Percentiles rank a stretch among this genome's conserved stretches.
Conservation (phyloP, 2,329 filamentous ascomycete species). For the Aspergillus fischeri region DNA sequence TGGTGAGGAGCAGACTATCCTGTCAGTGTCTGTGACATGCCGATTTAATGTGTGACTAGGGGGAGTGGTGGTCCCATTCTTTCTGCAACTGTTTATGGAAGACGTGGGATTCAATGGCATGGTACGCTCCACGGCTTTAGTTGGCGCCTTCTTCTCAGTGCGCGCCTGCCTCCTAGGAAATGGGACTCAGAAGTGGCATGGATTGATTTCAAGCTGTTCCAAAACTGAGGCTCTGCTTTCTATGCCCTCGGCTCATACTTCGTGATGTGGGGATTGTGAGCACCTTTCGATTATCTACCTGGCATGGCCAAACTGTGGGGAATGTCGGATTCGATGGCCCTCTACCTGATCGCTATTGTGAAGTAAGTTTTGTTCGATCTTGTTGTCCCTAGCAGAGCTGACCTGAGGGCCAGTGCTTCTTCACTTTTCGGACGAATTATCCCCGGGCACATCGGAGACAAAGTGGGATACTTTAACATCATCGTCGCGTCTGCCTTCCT, state of each 20-base stretch:
- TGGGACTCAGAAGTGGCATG: slow-evolving; percentile 25
- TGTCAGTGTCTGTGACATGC: too few relatives aligned
- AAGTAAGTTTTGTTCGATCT: not conserved
- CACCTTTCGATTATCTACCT: slow-evolving; percentile 21
- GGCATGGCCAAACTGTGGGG: slow-evolving; percentile 15
- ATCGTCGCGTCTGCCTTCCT: slow-evolving; percentile 11
- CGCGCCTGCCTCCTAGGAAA: slow-evolving; percentile 25
- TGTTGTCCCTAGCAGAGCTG: not conserved
- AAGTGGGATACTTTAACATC: slow-evolving; percentile 25
- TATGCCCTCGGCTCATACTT: slow-evolving; percentile 25
- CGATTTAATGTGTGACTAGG: slow-evolving; percentile 3
- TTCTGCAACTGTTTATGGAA: slow-evolving; percentile 14
- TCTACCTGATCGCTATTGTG: slow-evolving; percentile 13
- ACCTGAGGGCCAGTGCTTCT: slow-evolving; percentile 11
- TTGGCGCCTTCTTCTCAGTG: slow-evolving; percentile 14
- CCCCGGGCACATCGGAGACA: slow-evolving; percentile 21
- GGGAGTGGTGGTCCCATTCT: slow-evolving; percentile 22
- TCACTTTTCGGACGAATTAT: slow-evolving; percentile 25
- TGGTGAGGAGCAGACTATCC: too few relatives aligned
- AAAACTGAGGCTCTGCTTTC: slow-evolving; percentile 19
- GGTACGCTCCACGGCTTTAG: slow-evolving; percentile 19
- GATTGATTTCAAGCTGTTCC: slow-evolving; percentile 25
- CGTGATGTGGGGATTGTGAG: slow-evolving; percentile 24
- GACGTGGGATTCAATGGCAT: slow-evolving; percentile 17
- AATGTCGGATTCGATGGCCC: slow-evolving; percentile 17